Evolutionary conservation across 176 grass and related monocot genomes (phyloP).

Genomic region (Eremochloa ophiuroides): DNA sequence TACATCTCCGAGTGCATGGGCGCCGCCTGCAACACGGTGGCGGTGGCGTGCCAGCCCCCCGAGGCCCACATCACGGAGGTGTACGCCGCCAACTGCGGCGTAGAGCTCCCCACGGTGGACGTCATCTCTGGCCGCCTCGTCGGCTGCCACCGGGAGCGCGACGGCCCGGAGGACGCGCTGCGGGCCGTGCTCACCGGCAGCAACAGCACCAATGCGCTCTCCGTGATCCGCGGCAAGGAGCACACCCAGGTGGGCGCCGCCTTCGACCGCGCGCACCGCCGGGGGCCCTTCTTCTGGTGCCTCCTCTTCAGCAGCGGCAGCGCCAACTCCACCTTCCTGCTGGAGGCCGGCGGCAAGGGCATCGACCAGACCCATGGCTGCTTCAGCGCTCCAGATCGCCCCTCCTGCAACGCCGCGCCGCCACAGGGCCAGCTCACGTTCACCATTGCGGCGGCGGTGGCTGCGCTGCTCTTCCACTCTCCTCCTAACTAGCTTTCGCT

Average conservation of each 20-base stretch:
- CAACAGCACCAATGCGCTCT: neutral
- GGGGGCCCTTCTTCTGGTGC: conserved; percentile 85
- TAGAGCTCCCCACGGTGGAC: conserved; percentile 86
- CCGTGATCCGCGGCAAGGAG: conserved; percentile 56
- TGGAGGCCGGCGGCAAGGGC: conserved; percentile 62
- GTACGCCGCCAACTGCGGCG: conserved; percentile 88
- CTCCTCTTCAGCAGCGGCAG: conserved; percentile 73
- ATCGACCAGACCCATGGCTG: conserved; percentile 73
- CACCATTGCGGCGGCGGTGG: neutral
- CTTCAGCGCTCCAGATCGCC: conserved; percentile 49
- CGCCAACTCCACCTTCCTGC: conserved; percentile 57
- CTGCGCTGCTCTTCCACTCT: neutral
- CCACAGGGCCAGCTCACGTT: neutral
- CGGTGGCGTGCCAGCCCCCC: conserved; percentile 46
- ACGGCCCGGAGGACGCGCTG: conserved; percentile 35
- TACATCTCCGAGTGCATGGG: conserved; percentile 56
- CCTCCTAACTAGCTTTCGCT: too few species aligned
- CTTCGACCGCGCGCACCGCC: conserved; percentile 38
- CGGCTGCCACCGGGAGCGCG: conserved; percentile 48
- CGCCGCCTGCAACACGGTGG: conserved; percentile 34
- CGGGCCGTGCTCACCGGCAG: conserved; percentile 28
- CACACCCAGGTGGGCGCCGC: conserved; percentile 71
- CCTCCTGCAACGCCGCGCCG: conserved; percentile 36
- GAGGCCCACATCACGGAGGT: conserved; percentile 85
- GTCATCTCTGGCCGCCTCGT: conserved; percentile 50